Base-by-base conservation (phyloP, 2,329 filamentous ascomycete species). In the Fusarium sarcochroum region DNA sequence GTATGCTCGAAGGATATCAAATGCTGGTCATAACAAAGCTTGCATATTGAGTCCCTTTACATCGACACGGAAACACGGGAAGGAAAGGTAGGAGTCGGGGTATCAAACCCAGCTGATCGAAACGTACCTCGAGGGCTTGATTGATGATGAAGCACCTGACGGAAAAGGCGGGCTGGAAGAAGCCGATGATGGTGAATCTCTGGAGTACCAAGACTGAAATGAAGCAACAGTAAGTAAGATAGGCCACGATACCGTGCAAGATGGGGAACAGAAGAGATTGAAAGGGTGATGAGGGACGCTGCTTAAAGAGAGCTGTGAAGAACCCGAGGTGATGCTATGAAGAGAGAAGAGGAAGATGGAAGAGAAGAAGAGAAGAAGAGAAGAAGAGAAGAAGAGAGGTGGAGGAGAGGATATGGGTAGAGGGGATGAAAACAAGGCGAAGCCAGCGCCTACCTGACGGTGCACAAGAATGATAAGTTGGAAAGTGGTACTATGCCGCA, bases 201-300 rank as follows among this genome's bases (percentile, higher is more conserved):
- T 80, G 81, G 58, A 53, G 79, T 83, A 83, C 84, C 85, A 86
- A 83, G 81, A 80, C 78, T 81, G 81, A 80, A 76, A 82, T 83
- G 81, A 85, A 87, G 84, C 82, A 84, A 87, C 82, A 80, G 81
- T 84, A 83, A 85, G 82, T 84, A 85, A 84, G 82, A 87, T 86
- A 83, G 84, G 83, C 82, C 83, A 80, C 86, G 84, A 83, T 87
- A 86, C 83, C 81, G 79, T 86, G 84, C 86, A 87, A 87, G 82
- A 84, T 84, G 82, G 78, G 78, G 76, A 73, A 73, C 70, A 70
- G 75, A 76, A 76, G 75, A 76, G 75, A 76, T 76, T 62, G 64
- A 72, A 65, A 53, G 65, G 72, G 63, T 71, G 73, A 76, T 76
- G 76, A 77, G 50, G 56, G 53, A 54, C 52, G 64, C 60, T 63